phyloP scores from a whole-genome alignment of 257 asterid genomes.

The Ocimum tenuiflorum region DNA sequence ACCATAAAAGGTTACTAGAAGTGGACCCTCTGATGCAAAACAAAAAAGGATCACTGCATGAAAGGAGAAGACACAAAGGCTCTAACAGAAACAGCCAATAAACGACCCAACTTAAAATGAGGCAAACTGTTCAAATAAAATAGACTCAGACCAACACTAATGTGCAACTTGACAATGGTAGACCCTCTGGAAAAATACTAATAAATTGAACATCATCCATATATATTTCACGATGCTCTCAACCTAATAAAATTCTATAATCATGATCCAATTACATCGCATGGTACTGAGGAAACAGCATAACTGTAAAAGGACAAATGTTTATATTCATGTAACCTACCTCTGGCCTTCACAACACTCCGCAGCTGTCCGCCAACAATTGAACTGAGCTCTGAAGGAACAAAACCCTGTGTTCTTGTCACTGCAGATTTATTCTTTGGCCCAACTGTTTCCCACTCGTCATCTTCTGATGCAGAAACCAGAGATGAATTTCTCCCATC shows the following conservation, averaged over 20 bases:
- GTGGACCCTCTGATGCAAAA: not conserved
- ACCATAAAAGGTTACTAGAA: not conserved
- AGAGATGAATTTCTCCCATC: slow-evolving; percentile 51
- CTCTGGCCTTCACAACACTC: slow-evolving; percentile 78
- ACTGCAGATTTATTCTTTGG: slow-evolving; percentile 95
- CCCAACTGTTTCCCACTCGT: slow-evolving; percentile 97
- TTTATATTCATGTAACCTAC: slow-evolving; percentile 27
- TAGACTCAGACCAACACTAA: too few species aligned
- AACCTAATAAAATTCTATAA: too few species aligned
- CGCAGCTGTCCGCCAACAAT: slow-evolving; percentile 79
- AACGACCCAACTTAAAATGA: too few species aligned
- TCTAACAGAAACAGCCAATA: too few species aligned
- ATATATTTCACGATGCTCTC: too few species aligned
- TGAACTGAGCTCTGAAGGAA: slow-evolving; percentile 70
- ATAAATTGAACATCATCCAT: too few species aligned
- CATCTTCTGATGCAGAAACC: slow-evolving; percentile 73
- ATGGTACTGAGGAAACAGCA: not conserved
- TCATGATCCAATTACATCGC: not conserved
- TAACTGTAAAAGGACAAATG: not conserved
- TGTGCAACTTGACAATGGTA: too few species aligned
- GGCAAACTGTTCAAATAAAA: too few species aligned
- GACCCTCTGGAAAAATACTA: too few species aligned
- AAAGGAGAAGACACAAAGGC: too few species aligned
- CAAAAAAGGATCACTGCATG: too few species aligned
- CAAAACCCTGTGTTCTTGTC: slow-evolving; percentile 70